Base-by-base conservation (phyloP, 108 stramenopile genomes). In the Skeletonema grethae region DNA sequence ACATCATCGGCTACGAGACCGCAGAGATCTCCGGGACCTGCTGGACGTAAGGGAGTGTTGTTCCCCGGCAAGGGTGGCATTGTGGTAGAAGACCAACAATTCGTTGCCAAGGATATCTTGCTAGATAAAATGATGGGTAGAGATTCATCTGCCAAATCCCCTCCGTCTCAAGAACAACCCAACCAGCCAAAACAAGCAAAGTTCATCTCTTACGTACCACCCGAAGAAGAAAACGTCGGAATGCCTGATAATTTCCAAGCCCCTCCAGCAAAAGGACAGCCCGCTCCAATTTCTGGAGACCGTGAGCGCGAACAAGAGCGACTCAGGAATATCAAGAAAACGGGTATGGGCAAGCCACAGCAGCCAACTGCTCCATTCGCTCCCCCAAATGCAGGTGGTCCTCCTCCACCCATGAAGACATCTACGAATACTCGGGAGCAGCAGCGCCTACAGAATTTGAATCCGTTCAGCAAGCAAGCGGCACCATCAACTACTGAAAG, bases 41-140 rank as follows among this genome's bases (percentile, higher is more conserved):
- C 9, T 24, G 29, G 43, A 13, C 34, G 68, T 15, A 9, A 28
- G 5, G 57, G 57, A 28, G 38, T 69, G n/a, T 39, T 69, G 56
- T 69, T 69, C 57, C 68, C 68, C 30, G 68, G 68, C 12, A 69
- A 69, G 38, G 68, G 68, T 13, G 68, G 68, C 30, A 60, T 69
- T 18, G 68, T 69, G 12, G 68, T 69, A 41, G 68, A 69, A 58
- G 68, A 69, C 32, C 59, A 57, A 39, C 57, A 55, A 12, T 69
- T 59, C 57, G 29, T 69, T 59, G 68, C 68, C 68, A 69, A 59
- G 58, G 68, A 69, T 60, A 59, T 69, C 57, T 45, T 69, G 43
- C 15, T 69, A 3, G 68, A 69, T 43, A 41, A 69, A 69, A 43
- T 59, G 18, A 57, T 69, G 39, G 68, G 68, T 1, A 69, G 68